Percentiles rank a stretch among this genome's conserved stretches.
Conservation (phyloP, 1,284 basidiomycete genomes). For the Ustilago vetiveriae region DNA sequence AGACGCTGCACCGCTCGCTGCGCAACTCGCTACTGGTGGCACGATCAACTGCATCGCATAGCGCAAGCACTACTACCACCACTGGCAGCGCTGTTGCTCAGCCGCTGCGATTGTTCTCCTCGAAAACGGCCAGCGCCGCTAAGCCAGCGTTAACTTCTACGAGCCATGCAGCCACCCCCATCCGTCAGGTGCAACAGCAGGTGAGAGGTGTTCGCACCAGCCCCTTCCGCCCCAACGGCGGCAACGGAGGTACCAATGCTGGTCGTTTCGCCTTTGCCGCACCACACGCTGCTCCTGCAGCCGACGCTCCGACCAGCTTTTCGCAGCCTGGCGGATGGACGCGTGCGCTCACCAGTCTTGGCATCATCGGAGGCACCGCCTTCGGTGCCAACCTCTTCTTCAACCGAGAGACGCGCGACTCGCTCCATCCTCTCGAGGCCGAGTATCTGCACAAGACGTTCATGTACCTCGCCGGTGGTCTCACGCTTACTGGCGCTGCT, state of each 20-base stretch:
- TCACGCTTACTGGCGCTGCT: conserved; percentile 79
- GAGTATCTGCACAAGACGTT: conserved; percentile 81
- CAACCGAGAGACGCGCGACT: conserved; percentile 63
- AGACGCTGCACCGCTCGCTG: conserved; percentile 38
- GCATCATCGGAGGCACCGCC: conserved; percentile 62
- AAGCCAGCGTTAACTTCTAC: conserved; percentile 12
- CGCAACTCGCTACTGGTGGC: conserved; percentile 45
- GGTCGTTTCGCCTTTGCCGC: conserved; percentile 42
- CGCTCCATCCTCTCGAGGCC: conserved; percentile 46
- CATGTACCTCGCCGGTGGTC: conserved; percentile 83
- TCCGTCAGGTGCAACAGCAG: conserved; percentile 38
- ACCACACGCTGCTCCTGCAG: conserved; percentile 52
- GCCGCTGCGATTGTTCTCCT: conserved; percentile 29
- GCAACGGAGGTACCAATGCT: conserved; percentile 9
- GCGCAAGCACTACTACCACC: conserved; percentile 6
- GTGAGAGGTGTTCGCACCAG: conserved; percentile 42
- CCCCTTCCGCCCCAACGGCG: conserved; percentile 42
- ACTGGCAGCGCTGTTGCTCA: conserved; percentile 24
- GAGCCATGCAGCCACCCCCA: conserved; percentile 7
- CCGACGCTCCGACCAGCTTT: conserved; percentile 53
- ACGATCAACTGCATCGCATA: conserved; percentile 29
- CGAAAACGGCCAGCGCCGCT: conserved; percentile 6
- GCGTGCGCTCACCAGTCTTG: conserved; percentile 55
- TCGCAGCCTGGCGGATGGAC: conserved; percentile 60
- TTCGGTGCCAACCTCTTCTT: conserved; percentile 64